Base-by-base conservation (phyloP, 345 rosid genomes). In the Eucalyptus albens region DNA sequence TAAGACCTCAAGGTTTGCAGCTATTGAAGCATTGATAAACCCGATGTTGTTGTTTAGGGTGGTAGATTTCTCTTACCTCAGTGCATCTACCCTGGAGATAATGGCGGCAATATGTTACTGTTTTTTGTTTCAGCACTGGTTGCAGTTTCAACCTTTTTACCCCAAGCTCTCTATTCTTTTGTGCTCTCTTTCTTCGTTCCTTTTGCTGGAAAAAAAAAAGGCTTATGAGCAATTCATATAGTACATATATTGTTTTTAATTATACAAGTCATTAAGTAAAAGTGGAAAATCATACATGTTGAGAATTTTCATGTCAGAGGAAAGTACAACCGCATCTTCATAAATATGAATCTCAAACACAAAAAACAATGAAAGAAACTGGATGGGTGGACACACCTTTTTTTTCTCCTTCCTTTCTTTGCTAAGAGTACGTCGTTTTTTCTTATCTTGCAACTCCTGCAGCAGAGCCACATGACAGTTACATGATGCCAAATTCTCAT, bases 111-210 rank as follows among this genome's bases (percentile, higher is more conserved):
- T 91, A 88, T 26, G 82, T 81, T 67, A 95, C 92, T 77, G 95
- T 87, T 91, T 95, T 94, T 40, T 95, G 96, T 89, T 92, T 95
- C 90, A 94, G 87, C 87, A 94, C 94, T 56, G 96, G 91, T 81
- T 91, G 95, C 88, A 98, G 91, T 92, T 96, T 98, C 92, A 97
- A 89, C 94, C 97, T 95, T 90, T 94, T 95, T 87, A 97, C 96
- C n/a, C 98, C 99, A 89, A 95, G 98, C 87, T 94, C 91, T 91
- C 92, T 91, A 87, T 96, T 97, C 91, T 92, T 91, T 93, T 94
- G 92, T 82, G 99, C 99, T 91, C 99, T 93, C 92, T 92, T 95
- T 94, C 92, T 94, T 85, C 97, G 94, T 86, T 93, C 89, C 88
- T 92, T 93, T 92, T 88, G 91, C 99, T 97, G 95, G 90, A 94